These are phyloP conservation scores for Nakazawaea pomicola DNA, from an alignment of 805 yeast species.

Conservation along the genomic window DNA sequence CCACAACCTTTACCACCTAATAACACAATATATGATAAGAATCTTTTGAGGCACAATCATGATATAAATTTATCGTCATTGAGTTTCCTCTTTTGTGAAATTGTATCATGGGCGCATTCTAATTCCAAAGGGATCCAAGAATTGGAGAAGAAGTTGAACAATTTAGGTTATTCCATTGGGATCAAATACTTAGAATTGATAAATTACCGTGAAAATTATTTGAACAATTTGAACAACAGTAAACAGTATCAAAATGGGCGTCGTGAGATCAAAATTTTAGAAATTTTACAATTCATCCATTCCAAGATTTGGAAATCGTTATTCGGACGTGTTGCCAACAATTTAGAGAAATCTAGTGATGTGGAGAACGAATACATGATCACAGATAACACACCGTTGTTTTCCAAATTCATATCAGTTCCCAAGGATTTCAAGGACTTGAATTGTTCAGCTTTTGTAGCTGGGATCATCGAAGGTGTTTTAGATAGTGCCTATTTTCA, in stretches of 20 bases:
- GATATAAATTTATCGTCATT: slow-evolving; percentile 67
- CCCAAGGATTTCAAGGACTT: slow-evolving; percentile 76
- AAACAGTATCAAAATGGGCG: slow-evolving; percentile 25
- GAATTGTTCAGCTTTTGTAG: slow-evolving; percentile 78
- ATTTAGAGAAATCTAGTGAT: slow-evolving; percentile 38
- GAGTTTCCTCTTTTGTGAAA: slow-evolving; percentile 65
- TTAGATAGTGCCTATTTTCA: slow-evolving; percentile 68
- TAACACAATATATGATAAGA: slow-evolving; percentile 60
- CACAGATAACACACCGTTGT: slow-evolving; percentile 66
- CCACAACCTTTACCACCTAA: slow-evolving; percentile 28
- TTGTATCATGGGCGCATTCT: slow-evolving; percentile 59
- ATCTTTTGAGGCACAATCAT: slow-evolving; percentile 55
- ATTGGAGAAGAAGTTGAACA: slow-evolving; percentile 53
- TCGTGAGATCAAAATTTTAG: slow-evolving; percentile 64
- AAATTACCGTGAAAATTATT: slow-evolving; percentile 59
- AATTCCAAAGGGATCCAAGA: slow-evolving; percentile 66
- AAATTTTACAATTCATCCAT: slow-evolving; percentile 72
- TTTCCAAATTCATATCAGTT: slow-evolving; percentile 67
- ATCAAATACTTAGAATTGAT: slow-evolving; percentile 63
- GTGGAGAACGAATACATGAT: slow-evolving; percentile 72
- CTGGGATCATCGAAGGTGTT: slow-evolving; percentile 82
- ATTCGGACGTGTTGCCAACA: slow-evolving; percentile 68
- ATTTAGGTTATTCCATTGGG: slow-evolving; percentile 76
- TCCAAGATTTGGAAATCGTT: slow-evolving; percentile 67
- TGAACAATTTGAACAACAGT: slow-evolving; percentile 22